Evolutionary conservation across 2,329 filamentous ascomycete species (phyloP).

Genomic region (Pseudofabraea citricarpa): DNA sequence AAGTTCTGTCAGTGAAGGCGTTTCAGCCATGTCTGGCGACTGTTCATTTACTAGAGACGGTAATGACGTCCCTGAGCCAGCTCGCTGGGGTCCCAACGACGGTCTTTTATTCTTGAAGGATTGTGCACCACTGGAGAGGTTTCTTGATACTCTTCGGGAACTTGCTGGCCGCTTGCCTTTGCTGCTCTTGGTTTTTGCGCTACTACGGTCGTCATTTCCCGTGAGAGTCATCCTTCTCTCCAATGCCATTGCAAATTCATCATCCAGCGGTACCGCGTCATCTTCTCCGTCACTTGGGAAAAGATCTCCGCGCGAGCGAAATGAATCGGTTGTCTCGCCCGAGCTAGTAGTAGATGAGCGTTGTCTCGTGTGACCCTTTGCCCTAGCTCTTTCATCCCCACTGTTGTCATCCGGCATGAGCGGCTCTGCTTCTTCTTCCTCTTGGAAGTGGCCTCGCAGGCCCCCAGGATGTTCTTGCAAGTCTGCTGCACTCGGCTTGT

Average conservation of each 20-base stretch:
- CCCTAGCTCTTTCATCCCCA: slow-evolving; percentile 14
- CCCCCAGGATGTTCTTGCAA: slow-evolving; percentile 77
- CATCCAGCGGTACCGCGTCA: slow-evolving; percentile 87
- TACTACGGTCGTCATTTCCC: slow-evolving; percentile 64
- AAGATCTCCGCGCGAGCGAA: slow-evolving; percentile 81
- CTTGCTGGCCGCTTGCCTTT: slow-evolving; percentile 48
- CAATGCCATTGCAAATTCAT: slow-evolving; percentile 83
- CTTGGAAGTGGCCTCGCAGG: slow-evolving; percentile 34
- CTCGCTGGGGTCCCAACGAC: slow-evolving; percentile 11
- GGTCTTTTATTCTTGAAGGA: slow-evolving; percentile 16
- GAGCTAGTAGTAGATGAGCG: slow-evolving; percentile 78
- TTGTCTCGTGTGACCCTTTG: slow-evolving; percentile 40
- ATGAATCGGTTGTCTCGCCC: slow-evolving; percentile 77
- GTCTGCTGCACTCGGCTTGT: slow-evolving; percentile 87
- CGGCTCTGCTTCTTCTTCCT: slow-evolving; percentile 54
- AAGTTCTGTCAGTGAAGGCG: slow-evolving; percentile 46
- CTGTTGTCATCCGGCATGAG: slow-evolving; percentile 50
- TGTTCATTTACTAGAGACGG: slow-evolving; percentile 29
- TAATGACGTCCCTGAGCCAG: slow-evolving; percentile 21
- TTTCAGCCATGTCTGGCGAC: slow-evolving; percentile 33
- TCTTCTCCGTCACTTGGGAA: slow-evolving; percentile 85
- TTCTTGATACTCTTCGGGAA: slow-evolving; percentile 51
- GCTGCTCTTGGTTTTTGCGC: slow-evolving; percentile 56
- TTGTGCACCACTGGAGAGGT: slow-evolving; percentile 42
- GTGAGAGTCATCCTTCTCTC: slow-evolving; percentile 60